phyloP scores from a whole-genome alignment of 495 filamentous ascomycete species.

The Tuber calosporum region DNA sequence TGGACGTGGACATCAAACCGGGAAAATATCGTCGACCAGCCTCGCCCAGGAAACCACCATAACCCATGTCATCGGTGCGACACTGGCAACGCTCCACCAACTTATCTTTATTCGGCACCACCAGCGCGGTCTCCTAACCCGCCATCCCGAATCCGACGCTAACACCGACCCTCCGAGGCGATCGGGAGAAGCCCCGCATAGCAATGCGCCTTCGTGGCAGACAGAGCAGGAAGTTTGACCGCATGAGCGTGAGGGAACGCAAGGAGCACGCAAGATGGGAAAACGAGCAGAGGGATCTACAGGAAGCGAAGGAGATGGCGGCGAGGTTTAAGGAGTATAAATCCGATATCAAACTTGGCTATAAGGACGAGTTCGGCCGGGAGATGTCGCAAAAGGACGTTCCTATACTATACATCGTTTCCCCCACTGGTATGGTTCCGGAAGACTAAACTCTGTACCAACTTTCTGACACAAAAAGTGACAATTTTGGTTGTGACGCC shows the following conservation, averaged over 20 bases:
- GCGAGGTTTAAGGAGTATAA: constrained; percentile 83
- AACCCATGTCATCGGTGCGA: constrained; percentile 68
- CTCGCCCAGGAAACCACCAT: constrained; percentile 78
- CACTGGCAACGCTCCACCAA: constrained; percentile 70
- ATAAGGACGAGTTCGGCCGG: constrained; percentile 79
- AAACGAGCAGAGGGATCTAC: constrained; percentile 77
- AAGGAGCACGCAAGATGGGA: constrained; percentile 80
- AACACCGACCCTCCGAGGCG: too few relatives aligned
- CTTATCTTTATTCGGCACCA: too few relatives aligned
- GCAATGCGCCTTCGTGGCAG: constrained; percentile 88
- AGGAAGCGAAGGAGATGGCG: constrained; percentile 69
- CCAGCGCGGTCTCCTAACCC: too few relatives aligned
- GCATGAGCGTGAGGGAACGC: constrained; percentile 81
- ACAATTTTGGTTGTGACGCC: too few relatives aligned
- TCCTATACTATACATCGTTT: constrained; percentile 9
- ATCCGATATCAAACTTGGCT: constrained; percentile 80
- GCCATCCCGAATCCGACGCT: too few relatives aligned
- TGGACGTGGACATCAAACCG: constrained; percentile 52
- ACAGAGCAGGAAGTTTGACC: constrained; percentile 67
- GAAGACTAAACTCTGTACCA: too few relatives aligned
- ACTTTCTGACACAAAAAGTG: too few relatives aligned
- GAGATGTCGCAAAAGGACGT: constrained; percentile 78
- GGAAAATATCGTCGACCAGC: constrained; percentile 60
- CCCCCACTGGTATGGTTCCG: neutral
- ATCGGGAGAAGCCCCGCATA: constrained; percentile 69